Conservation (phyloP, 75 land plant species). For the Pinus tabuliformis region DNA sequence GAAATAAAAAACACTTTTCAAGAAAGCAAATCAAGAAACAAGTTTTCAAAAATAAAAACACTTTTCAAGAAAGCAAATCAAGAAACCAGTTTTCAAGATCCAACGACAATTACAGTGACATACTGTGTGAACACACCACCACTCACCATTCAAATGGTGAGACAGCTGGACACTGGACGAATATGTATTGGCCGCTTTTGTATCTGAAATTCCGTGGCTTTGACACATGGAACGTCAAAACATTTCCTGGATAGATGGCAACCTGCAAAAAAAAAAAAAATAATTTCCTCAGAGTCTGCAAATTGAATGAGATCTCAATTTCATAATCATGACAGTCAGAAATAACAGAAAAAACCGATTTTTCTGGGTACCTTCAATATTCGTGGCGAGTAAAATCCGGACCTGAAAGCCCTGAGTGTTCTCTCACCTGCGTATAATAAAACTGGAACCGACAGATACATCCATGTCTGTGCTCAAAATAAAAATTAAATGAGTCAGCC, state of each 20-base stretch:
- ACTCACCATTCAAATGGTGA: conserved; percentile 93
- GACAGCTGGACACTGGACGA: conserved; percentile 85
- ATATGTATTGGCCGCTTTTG: conserved; percentile 94
- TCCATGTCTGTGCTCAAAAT: conserved; percentile 50
- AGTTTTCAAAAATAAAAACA: too few species aligned
- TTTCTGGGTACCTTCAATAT: conserved; percentile 45
- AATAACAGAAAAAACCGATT: not conserved
- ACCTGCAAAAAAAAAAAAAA: conserved; percentile 41
- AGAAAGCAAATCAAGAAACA: too few species aligned
- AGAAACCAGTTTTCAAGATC: not conserved
- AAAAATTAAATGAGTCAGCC: not conserved
- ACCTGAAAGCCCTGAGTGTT: conserved; percentile 39
- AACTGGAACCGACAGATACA: conserved; percentile 59
- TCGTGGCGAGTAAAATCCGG: conserved; percentile 40
- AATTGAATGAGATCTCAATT: not conserved
- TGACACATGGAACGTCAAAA: conserved; percentile 83
- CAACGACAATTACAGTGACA: not conserved
- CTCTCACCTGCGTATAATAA: conserved; percentile 49
- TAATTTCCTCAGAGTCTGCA: not conserved
- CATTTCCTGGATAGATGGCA: conserved; percentile 94
- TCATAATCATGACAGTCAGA: not conserved
- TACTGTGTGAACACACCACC: not conserved
- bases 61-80: too few species aligned
- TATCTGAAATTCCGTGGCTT: conserved; percentile 81
- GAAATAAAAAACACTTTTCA: too few species aligned